Conservation (phyloP, 768 basidiomycete species). For the Ramaria sp. region DNA sequence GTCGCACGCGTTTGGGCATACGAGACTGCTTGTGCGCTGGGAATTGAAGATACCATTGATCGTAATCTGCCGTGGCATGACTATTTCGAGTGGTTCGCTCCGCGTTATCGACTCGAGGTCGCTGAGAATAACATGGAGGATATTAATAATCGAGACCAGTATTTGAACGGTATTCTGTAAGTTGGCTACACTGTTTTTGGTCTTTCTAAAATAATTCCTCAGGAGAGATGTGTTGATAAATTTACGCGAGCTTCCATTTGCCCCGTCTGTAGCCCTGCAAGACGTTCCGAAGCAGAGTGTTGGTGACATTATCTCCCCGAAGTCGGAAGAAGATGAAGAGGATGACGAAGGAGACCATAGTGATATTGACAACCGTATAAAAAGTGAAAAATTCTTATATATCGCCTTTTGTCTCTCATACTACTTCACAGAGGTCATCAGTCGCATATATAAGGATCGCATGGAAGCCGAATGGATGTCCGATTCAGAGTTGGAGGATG, state of each 20-base stretch:
- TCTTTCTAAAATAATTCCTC: constrained; percentile 11
- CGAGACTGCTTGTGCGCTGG: constrained; percentile 93
- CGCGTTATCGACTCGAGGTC: constrained; percentile 88
- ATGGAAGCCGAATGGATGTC: not conserved
- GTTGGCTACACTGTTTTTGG: constrained; percentile 15
- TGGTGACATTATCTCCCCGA: constrained; percentile 50
- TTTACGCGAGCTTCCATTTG: constrained; percentile 49
- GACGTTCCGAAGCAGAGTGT: constrained; percentile 67
- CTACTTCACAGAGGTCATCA: not conserved
- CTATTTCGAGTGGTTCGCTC: constrained; percentile 97
- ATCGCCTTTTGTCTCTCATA: not conserved
- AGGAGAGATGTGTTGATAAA: constrained; percentile 43
- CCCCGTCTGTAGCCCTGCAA: constrained; percentile 82
- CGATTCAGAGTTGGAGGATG: not conserved
- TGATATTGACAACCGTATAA: constrained; percentile 44
- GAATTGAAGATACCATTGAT: constrained; percentile 68
- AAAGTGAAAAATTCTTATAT: not conserved
- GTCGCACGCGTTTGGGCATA: constrained; percentile 92
- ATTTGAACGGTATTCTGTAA: constrained; percentile 70
- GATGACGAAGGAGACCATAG: constrained; percentile 29
- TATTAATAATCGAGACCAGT: constrained; percentile 70
- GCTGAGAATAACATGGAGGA: constrained; percentile 91
- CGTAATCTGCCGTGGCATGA: constrained; percentile 74
- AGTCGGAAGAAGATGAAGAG: constrained; percentile 35
- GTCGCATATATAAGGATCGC: not conserved